These are phyloP conservation scores for Neurospora cerealis DNA, from an alignment of 495 filamentous ascomycete species.

Conservation along the genomic window DNA sequence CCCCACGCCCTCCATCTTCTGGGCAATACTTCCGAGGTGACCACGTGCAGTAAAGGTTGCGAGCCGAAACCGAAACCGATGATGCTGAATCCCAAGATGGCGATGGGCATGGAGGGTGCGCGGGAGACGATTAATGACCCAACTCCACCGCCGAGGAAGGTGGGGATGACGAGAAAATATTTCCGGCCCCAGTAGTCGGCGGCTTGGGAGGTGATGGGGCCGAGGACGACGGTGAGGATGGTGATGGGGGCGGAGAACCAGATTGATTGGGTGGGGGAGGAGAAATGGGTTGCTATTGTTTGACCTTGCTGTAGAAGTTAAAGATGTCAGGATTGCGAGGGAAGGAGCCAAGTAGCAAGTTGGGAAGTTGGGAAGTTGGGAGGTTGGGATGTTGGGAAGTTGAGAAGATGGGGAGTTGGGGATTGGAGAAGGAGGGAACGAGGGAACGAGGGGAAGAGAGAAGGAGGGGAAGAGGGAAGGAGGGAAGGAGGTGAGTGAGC, in stretches of 20 bases:
- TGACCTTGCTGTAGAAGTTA: constrained; percentile 13
- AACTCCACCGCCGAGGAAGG: constrained; percentile 13
- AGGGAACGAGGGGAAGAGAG: neutral
- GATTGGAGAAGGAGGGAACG: neutral
- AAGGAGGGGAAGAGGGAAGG: neutral
- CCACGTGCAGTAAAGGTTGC: constrained; percentile 26
- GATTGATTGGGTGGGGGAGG: constrained; percentile 4
- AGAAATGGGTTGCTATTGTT: constrained; percentile 14
- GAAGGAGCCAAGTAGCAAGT: neutral
- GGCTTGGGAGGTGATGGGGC: constrained; percentile 24
- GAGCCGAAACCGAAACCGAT: constrained; percentile 20
- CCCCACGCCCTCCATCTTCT: constrained; percentile 18
- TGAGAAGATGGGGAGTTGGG: neutral
- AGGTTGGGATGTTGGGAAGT: neutral
- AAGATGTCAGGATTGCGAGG: too few species aligned
- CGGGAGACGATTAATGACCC: constrained; percentile 23
- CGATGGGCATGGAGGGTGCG: constrained; percentile 21
- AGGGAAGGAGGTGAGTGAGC: neutral
- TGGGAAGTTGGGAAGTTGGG: neutral
- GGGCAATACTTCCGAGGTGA: constrained; percentile 27
- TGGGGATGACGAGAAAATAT: constrained; percentile 25
- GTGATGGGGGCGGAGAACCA: constrained; percentile 21
- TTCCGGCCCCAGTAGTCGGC: constrained; percentile 31
- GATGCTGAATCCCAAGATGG: constrained; percentile 22
- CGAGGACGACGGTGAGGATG: constrained; percentile 23